Evolutionary conservation across 148 eudicot species (phyloP).

Genomic region (Amaranthus palmeri): DNA sequence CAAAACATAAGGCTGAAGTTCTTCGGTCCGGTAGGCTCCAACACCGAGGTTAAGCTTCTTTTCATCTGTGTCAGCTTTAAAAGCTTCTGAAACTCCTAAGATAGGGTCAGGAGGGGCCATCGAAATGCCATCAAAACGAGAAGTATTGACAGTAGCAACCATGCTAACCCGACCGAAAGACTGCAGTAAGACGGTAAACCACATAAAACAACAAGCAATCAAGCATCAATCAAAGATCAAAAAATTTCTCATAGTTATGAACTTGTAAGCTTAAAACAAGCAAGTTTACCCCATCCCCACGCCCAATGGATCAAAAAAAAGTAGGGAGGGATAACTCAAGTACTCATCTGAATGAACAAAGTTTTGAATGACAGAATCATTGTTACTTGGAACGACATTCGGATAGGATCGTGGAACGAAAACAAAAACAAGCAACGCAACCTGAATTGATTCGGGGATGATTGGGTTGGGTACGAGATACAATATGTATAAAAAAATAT

Average conservation of each 20-base stretch:
- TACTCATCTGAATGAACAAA: not conserved
- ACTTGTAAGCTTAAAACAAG: too few relatives aligned
- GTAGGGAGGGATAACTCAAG: not conserved
- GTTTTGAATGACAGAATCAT: not conserved
- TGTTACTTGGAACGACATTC: too few relatives aligned
- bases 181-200: constrained; percentile 32
- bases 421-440: too few relatives aligned
- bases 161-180: constrained; percentile 50
- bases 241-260: not conserved
- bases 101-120: constrained; percentile 99
- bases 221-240: constrained; percentile 4
- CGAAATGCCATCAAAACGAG: constrained; percentile 72
- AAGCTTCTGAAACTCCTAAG: constrained; percentile 97
- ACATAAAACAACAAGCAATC: not conserved
- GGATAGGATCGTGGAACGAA: too few relatives aligned
- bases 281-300: not conserved
- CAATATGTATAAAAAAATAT: too few relatives aligned
- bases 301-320: too few relatives aligned
- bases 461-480: too few relatives aligned
- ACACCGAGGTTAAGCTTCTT: constrained; percentile 96
- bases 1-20: constrained; percentile 92
- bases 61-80: constrained; percentile 73
- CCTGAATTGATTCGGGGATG: too few relatives aligned
- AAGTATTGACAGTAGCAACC: constrained; percentile 64
- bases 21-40: constrained; percentile 98